Evolutionary conservation across 176 grass and related monocot species (phyloP), one percentile per base, ranked within the genome.

Genomic region (Bromus sterilis): DNA sequence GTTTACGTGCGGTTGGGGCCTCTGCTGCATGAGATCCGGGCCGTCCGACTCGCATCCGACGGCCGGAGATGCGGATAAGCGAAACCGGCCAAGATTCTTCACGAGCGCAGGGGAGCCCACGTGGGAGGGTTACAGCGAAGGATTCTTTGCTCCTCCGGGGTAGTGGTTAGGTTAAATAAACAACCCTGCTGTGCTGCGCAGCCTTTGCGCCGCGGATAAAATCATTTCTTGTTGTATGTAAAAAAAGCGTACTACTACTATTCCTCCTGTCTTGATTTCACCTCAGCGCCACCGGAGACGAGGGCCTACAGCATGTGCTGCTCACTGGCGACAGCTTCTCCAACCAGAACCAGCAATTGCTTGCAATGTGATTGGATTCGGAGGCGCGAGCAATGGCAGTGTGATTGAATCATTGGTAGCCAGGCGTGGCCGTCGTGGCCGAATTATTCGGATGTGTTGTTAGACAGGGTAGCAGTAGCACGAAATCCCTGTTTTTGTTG

Each of bases 91-190:
- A 41, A 87, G 72, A 77, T 77, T 80, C 83, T 16, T 48, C 15
- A 61, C 85, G 51, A 74, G 63, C 13, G 67, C 20, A 1, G 7
- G 8, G 35, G 82, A 55, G 24, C 86, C 71, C 87, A 81, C 82
- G 71, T 80, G 82, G 16, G 44, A 4, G 81, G 59, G 23, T 15
- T 51, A 51, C 21, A 68, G 26, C 39, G 30, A 3, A 18, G 70
- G 87, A 85, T 89, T 74, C 71, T 76, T 88, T 85, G 82, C 77
- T 41, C 70, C 48, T 51, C 48, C 48, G 48, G 48, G 48, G 48
- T 51, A 40, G 33, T 20, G 11, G 74, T 53, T 75, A 20, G 11
- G 40, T 9, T 41, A 44, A 44, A 30, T 44, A 15, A 3, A 49
- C 46, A 18, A 33, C 3, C 30, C 62, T 65, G 35, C n/a, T n/a